These are phyloP conservation scores for Penicillium fimorum DNA, from an alignment of 495 filamentous ascomycete species.

Conservation along the genomic window DNA sequence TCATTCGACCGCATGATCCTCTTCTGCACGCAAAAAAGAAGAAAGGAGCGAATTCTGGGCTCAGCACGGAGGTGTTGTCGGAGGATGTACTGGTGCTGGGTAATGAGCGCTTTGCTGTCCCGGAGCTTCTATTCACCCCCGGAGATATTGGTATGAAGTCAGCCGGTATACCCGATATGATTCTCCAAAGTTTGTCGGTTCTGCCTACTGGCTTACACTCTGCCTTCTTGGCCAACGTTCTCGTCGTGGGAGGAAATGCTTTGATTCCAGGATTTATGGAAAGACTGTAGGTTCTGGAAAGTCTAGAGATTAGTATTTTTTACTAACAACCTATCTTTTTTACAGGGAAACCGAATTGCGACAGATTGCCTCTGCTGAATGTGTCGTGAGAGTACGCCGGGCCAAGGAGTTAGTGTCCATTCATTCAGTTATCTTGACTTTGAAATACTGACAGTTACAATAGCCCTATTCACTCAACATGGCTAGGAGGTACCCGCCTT, in stretches of 20 bases:
- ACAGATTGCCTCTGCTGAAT: constrained; percentile 72
- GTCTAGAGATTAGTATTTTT: not conserved
- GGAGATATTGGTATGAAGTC: constrained; percentile 84
- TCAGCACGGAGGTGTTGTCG: constrained; percentile 52
- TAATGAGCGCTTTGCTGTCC: constrained; percentile 89
- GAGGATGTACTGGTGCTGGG: constrained; percentile 85
- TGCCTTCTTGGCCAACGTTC: constrained; percentile 77
- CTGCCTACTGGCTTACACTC: constrained; percentile 76
- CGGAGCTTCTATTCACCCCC: constrained; percentile 86
- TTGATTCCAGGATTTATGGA: constrained; percentile 78
- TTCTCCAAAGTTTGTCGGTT: constrained; percentile 75
- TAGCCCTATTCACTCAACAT: constrained; percentile 75
- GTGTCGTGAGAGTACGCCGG: constrained; percentile 67
- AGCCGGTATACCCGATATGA: constrained; percentile 74
- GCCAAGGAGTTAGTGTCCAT: constrained; percentile 57
- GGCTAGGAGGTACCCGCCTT: constrained; percentile 77
- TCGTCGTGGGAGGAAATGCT: constrained; percentile 86
- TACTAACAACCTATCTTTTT: constrained; percentile 12
- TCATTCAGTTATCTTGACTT: not conserved
- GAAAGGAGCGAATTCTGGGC: constrained; percentile 50
- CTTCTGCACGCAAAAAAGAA: constrained; percentile 56
- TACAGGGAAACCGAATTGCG: constrained; percentile 67
- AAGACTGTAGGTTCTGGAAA: constrained; percentile 55
- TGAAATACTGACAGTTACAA: constrained; percentile 11
- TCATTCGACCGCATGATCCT: constrained; percentile 74